Conservation (phyloP, 2,329 filamentous ascomycete species). For the Reticulascus tulasneorum region DNA sequence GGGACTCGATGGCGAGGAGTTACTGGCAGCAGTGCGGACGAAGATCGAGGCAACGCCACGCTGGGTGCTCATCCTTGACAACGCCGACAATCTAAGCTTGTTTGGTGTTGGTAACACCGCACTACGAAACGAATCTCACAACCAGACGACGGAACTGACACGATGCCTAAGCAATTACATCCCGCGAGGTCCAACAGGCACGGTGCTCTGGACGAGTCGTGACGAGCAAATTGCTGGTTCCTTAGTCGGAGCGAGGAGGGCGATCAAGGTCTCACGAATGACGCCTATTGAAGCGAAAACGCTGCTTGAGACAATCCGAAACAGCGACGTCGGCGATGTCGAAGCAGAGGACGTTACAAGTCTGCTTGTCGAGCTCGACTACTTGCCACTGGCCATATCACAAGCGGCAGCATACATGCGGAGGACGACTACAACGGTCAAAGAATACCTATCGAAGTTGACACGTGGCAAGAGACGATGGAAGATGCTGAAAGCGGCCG, state of each 20-base stretch:
- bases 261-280: conserved; percentile 21
- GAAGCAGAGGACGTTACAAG: conserved; percentile 4
- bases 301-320: conserved; percentile 11
- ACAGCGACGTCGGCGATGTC: background rate
- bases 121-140: background rate
- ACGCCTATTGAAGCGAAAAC: conserved; percentile 10
- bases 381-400: conserved; percentile 26
- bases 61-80: conserved; percentile 30
- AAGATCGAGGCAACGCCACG: conserved; percentile 12
- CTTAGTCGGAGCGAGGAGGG: conserved; percentile 18
- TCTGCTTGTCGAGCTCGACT: conserved; percentile 20
- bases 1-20: conserved; percentile 15
- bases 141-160: conserved; percentile 3
- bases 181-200: conserved; percentile 19
- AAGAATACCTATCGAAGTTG: conserved; percentile 22
- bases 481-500: conserved; percentile 15
- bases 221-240: conserved; percentile 21
- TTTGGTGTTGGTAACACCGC: conserved; percentile 18
- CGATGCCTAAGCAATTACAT: conserved; percentile 14
- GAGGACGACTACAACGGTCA: conserved; percentile 17
- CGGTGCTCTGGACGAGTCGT: conserved; percentile 28
- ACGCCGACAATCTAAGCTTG: conserved; percentile 25
- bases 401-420: conserved; percentile 28
- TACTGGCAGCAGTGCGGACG: conserved; percentile 14
- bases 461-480: conserved; percentile 17